A percentile compares a stretch with the other conserved stretches of the same genome.
These are phyloP conservation scores for Panellus pusillus DNA, from an alignment of 768 basidiomycete genomes.

Conservation along the genomic window DNA sequence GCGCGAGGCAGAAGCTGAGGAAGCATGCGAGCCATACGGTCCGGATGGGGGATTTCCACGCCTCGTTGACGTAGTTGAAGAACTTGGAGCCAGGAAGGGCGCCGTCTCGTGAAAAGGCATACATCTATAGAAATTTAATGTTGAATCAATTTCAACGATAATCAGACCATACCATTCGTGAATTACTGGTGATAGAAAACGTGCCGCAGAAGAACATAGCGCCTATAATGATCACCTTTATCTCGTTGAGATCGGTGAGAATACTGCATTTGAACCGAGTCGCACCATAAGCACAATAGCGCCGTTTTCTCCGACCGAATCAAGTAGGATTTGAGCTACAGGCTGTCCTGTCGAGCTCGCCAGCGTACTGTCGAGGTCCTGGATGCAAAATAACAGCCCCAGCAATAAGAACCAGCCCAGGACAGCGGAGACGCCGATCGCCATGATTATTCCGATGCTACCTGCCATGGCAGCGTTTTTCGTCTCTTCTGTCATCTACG, in stretches of 20 bases:
- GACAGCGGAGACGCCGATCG: constrained; percentile 69
- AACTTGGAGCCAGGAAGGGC: constrained; percentile 68
- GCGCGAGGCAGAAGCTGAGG: constrained; percentile 70
- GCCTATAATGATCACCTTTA: constrained; percentile 62
- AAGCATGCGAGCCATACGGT: constrained; percentile 82
- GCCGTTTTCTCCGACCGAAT: constrained; percentile 71
- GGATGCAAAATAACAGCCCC: constrained; percentile 74
- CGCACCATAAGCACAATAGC: constrained; percentile 72
- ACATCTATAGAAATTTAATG: constrained; percentile 43
- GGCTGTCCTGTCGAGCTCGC: constrained; percentile 60
- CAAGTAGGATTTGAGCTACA: constrained; percentile 76
- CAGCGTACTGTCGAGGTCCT: constrained; percentile 61
- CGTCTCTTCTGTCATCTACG: constrained; percentile 78
- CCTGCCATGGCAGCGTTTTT: constrained; percentile 67
- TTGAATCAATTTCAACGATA: neutral
- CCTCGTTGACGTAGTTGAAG: constrained; percentile 61
- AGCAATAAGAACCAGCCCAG: constrained; percentile 77
- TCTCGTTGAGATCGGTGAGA: neutral
- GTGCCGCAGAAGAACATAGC: constrained; percentile 78
- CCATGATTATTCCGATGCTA: constrained; percentile 65
- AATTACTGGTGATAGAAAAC: constrained; percentile 78
- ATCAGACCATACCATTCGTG: constrained; percentile 49
- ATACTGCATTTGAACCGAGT: neutral
- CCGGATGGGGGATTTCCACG: constrained; percentile 63
- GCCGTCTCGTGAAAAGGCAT: constrained; percentile 75